phyloP scores from a whole-genome alignment of 345 rosid species.

The Euclidium syriacum region DNA sequence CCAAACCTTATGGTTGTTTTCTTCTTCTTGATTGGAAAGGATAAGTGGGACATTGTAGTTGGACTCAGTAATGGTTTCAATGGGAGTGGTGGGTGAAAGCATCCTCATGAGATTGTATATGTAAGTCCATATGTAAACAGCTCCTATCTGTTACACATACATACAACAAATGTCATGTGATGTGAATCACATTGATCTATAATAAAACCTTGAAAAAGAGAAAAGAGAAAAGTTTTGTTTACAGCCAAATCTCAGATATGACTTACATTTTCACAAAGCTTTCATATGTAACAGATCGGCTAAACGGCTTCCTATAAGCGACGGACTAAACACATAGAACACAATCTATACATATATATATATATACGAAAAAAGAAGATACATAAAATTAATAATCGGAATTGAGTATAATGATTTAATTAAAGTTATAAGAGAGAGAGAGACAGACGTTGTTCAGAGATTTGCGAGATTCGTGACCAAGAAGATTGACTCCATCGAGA shows the following conservation, averaged over 20 bases:
- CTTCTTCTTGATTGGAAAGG: no score
- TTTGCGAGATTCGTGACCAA: constrained; percentile 54
- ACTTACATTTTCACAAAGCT: constrained; percentile 49
- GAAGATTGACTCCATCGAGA: constrained; percentile 39
- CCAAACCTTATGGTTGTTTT: constrained; percentile 15
- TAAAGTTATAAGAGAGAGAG: neutral
- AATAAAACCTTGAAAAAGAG: neutral
- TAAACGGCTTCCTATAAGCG: constrained; percentile 49
- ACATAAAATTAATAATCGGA: neutral
- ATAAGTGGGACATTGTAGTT: constrained; percentile 44
- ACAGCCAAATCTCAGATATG: no score
- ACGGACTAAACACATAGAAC: constrained; percentile 61
- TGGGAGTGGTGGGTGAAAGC: constrained; percentile 23
- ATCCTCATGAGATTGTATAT: constrained; percentile 46
- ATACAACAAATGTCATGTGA: constrained; percentile 1
- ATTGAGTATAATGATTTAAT: neutral
- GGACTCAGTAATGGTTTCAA: constrained; percentile 25
- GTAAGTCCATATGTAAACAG: constrained; percentile 57
- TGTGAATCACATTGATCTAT: neutral
- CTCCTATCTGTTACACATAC: constrained; percentile 49
- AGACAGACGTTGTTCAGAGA: constrained; percentile 43
- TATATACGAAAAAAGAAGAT: neutral
- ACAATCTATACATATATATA: constrained; percentile 49
- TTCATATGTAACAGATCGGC: constrained; percentile 45
- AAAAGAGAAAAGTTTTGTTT: neutral